These are phyloP conservation scores for Colletotrichum chlorophyti DNA, from an alignment of 2,329 filamentous ascomycete genomes.

Conservation along the genomic window DNA sequence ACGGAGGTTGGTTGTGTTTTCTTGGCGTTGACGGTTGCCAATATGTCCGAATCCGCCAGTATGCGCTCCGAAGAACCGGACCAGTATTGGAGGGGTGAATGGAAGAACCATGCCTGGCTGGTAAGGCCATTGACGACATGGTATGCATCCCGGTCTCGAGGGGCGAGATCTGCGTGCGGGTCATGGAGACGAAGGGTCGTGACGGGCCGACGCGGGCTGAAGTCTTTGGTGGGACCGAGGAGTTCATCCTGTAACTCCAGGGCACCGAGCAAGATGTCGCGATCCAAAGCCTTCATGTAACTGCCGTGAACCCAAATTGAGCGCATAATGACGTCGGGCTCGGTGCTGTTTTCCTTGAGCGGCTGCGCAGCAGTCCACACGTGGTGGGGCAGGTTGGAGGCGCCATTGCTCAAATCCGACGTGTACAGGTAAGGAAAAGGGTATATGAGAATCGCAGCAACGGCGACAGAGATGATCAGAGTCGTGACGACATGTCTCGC, in stretches of 20 bases:
- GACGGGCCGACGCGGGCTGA: slow-evolving; percentile 49
- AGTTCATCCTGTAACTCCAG: slow-evolving; percentile 75
- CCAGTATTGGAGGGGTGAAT: slow-evolving; percentile 87
- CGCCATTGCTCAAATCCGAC: slow-evolving; percentile 73
- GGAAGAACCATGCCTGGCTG: slow-evolving; percentile 76
- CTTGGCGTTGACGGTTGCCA: slow-evolving; percentile 72
- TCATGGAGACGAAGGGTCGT: slow-evolving; percentile 35
- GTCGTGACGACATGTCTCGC: slow-evolving; percentile 77
- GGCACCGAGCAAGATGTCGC: slow-evolving; percentile 68
- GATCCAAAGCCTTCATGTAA: slow-evolving; percentile 78
- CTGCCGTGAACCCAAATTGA: slow-evolving; percentile 83
- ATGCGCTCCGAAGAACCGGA: slow-evolving; percentile 68
- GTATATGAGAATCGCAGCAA: slow-evolving; percentile 75
- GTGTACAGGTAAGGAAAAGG: slow-evolving; percentile 79
- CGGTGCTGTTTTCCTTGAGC: slow-evolving; percentile 56
- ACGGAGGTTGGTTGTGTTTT: slow-evolving; percentile 69
- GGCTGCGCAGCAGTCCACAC: slow-evolving; percentile 80
- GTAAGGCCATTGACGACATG: slow-evolving; percentile 67
- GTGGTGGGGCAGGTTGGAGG: slow-evolving; percentile 77
- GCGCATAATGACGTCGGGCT: slow-evolving; percentile 79
- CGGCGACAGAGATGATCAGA: slow-evolving; percentile 75
- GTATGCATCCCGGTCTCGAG: slow-evolving; percentile 57
- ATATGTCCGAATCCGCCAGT: slow-evolving; percentile 65
- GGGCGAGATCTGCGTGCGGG: slow-evolving; percentile 44
- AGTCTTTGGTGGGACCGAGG: slow-evolving; percentile 65